phyloP scores from a whole-genome alignment of 306 rosid genomes.

The Vachellia collinsii region DNA sequence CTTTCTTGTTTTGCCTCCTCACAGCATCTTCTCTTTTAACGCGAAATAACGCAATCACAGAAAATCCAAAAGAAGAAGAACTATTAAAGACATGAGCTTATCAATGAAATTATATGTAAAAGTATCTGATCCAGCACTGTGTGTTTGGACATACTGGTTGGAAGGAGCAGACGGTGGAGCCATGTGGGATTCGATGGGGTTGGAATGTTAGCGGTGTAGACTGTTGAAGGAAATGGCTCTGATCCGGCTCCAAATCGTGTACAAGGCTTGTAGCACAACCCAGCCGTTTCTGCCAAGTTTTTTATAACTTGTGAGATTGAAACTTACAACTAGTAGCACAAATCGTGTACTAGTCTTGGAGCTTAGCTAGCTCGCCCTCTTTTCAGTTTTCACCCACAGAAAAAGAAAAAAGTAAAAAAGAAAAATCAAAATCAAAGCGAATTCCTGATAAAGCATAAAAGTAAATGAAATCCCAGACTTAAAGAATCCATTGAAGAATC shows the following conservation, averaged over 20 bases:
- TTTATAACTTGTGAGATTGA: too few relatives aligned
- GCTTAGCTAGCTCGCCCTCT: too few relatives aligned
- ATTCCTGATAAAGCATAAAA: too few relatives aligned
- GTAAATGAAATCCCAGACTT: too few relatives aligned
- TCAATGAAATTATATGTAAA: not conserved
- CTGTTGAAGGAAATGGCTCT: not conserved
- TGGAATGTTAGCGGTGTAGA: constrained; percentile 29
- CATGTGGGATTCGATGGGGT: constrained; percentile 49
- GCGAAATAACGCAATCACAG: not conserved
- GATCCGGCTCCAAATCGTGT: not conserved
- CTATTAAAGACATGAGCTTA: not conserved
- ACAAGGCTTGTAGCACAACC: too few relatives aligned
- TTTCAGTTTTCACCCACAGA: too few relatives aligned
- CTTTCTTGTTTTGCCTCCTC: constrained; percentile 60
- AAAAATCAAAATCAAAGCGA: too few relatives aligned
- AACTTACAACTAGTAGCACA: too few relatives aligned
- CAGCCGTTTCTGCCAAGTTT: too few relatives aligned
- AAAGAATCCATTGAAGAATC: too few relatives aligned
- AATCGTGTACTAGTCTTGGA: too few relatives aligned
- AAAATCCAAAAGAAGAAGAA: not conserved
- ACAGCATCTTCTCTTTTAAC: constrained; percentile 59
- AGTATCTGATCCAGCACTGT: not conserved
- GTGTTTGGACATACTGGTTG: constrained; percentile 50
- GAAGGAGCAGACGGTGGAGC: constrained; percentile 57
- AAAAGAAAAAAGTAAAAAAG: too few relatives aligned